Base-by-base conservation (phyloP, 2,329 filamentous ascomycete genomes). In the Paradendryphiella salina region DNA sequence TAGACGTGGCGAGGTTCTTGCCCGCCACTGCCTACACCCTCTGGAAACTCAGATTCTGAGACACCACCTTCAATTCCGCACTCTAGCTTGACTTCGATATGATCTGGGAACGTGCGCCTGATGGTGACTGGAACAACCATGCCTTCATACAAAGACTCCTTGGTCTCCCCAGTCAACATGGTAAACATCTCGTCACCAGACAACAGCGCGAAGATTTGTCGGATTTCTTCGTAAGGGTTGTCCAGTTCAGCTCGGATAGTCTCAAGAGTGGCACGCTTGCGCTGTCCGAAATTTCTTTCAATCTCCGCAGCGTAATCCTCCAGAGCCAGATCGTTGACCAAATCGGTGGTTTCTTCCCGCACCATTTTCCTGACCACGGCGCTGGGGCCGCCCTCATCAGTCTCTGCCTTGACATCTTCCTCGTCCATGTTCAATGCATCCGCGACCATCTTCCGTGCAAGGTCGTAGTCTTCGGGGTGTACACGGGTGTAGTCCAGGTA, bases 251-350 rank as follows among this genome's bases (percentile, higher is more conserved):
- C 92, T 56, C 94, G 89, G 67, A 99, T 99, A 0, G 91, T 96
- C 74, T 99, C 94, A 10, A 99, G 81, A 1, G 94, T 99, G 1
- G 93, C 93, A 50, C 94, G 89, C 79, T 99, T 99, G 60, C 89
- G 86, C 72, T 96, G 92, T 64, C 90, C 91, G 70, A 96, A 92
- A 64, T 96, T 95, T 60, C 84, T 87, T 77, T 96, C 89, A 58
- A 99, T 80, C 77, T 99, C 93, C 66, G 96, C 90, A 0, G 94
- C 94, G 66, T 99, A 99, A 73, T 97, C 91, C 73, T 99, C 94
- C 3, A 99, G 80, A 54, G 96, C 91, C 36, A 99, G 81, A 67
- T 99, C 94, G 66, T 97, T 96, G 69, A 99, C 91, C 67, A 92
- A 89, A 65, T 97, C 93, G 64, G 95, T 90, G 59, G 91, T 88